Evolutionary conservation across 805 yeast species (phyloP), one percentile per base, ranked within the genome.

Genomic region (Debaryomyces maramus): DNA sequence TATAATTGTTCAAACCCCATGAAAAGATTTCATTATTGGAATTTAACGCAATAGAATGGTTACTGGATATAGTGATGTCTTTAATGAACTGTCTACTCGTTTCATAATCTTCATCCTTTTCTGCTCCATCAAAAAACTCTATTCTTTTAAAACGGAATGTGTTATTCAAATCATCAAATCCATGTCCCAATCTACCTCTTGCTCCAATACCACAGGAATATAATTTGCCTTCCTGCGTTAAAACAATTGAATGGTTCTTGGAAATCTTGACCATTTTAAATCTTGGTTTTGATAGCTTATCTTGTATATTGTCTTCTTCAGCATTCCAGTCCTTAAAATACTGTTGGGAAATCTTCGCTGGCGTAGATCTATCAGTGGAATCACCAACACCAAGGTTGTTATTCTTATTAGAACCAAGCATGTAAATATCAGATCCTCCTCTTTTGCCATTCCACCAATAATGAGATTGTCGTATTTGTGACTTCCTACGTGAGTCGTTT

Each of bases 1-100:
- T 75, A 55, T 60, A 73, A 13, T 72, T 67, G 52, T 87, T 87
- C 44, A 79, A 70, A 0, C 97, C 97, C 95, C 96, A 90, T 0
- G 89, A 61, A 45, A 70, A 84, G 1, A 88, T 65, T n/a, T 73
- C 72, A 27, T 80, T 80, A 11, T 60, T 48, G 0, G 63, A 52
- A 0, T 84, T 75, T 15, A 85, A 49, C 0, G 76, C 83, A 7
- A 88, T 51, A 0, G 87, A 67, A 54, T 87, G 96, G 51, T 85
- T 84, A 49, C 80, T 78, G 38, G 88, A 80, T 0, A 81, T 56
- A 1, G 75, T 77, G 1, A 80, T 62, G 11, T 56, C 62, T 31
- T 40, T 46, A 5, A 62, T 41, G 2, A 67, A 15, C 13, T n/a
- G 23, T 3, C 13, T 55, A 19, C 55, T 60, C 5, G 21, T 16